These are phyloP conservation scores for Jatropha multifida DNA, from an alignment of 441 rosid species.

Conservation along the genomic window DNA sequence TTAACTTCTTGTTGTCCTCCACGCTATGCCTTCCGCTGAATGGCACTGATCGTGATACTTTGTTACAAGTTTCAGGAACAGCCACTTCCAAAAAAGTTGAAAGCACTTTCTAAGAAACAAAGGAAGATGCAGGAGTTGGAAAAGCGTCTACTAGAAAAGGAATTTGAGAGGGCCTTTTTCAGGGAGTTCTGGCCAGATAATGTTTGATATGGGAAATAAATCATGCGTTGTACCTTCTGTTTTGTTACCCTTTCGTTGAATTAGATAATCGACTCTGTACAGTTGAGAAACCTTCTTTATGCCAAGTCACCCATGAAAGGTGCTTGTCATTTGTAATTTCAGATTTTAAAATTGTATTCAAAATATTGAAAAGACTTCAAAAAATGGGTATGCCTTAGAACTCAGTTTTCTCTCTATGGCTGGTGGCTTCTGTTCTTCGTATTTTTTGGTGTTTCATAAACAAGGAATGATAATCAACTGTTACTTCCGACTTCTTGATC, in stretches of 20 bases:
- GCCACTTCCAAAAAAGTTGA: constrained; percentile 40
- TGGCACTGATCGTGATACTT: background rate
- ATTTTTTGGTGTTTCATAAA: too few species aligned
- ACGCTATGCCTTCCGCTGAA: background rate
- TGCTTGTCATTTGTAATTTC: background rate
- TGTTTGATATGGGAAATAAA: constrained; percentile 40
- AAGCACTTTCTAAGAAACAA: constrained; percentile 59
- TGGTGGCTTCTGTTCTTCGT: too few species aligned
- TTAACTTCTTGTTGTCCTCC: background rate
- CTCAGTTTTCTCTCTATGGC: too few species aligned
- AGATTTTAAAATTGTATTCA: background rate
- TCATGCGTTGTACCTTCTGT: background rate
- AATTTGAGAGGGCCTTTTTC: constrained; percentile 74
- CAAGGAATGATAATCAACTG: too few species aligned
- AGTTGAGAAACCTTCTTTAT: background rate
- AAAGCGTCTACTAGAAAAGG: constrained; percentile 59
- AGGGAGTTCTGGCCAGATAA: constrained; percentile 97
- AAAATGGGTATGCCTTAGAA: too few species aligned
- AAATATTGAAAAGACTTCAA: too few species aligned
- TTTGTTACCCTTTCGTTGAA: too few species aligned
- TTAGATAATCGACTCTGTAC: background rate
- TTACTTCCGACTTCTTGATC: too few species aligned
- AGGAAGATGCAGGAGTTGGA: constrained; percentile 69
- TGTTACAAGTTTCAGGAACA: constrained; percentile 44
- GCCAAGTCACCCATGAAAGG: background rate